phyloP scores from a whole-genome alignment of 192 early-diverging fungal genomes.

The Linnemannia schmuckeri region DNA sequence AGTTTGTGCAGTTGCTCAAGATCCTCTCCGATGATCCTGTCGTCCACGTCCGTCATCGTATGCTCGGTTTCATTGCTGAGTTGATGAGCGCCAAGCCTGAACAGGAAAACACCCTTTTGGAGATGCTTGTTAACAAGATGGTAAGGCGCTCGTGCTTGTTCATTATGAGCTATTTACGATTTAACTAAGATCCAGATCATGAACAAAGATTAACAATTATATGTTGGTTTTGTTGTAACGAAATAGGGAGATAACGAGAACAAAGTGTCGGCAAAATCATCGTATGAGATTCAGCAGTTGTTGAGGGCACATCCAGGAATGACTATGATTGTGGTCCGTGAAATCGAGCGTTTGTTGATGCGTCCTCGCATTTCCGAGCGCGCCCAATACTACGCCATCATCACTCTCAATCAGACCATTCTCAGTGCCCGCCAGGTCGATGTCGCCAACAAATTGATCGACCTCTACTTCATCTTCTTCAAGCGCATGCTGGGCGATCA shows the following conservation, averaged over 20 bases:
- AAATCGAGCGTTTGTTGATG: constrained; percentile 90
- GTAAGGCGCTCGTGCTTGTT: constrained; percentile 22
- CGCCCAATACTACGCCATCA: constrained; percentile 92
- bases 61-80: constrained; percentile 80
- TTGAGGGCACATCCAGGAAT: constrained; percentile 84
- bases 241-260: constrained; percentile 86
- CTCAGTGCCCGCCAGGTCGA: constrained; percentile 79
- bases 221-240: background rate
- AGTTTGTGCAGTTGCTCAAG: constrained; percentile 92
- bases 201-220: background rate
- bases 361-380: constrained; percentile 79
- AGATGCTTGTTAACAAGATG: constrained; percentile 94
- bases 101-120: constrained; percentile 95
- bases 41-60: constrained; percentile 84
- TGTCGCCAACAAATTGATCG: constrained; percentile 87
- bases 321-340: constrained; percentile 89
- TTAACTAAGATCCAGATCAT: background rate
- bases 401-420: constrained; percentile 93
- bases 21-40: constrained; percentile 89
- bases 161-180: background rate
- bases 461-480: constrained; percentile 94
- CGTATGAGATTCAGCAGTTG: constrained; percentile 82
- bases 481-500: constrained; percentile 76
- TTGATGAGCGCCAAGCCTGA: constrained; percentile 91
- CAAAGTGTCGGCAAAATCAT: constrained; percentile 88